These are phyloP conservation scores for Wilcoxina mikolae DNA, from an alignment of 495 filamentous ascomycete species.

Conservation along the genomic window DNA sequence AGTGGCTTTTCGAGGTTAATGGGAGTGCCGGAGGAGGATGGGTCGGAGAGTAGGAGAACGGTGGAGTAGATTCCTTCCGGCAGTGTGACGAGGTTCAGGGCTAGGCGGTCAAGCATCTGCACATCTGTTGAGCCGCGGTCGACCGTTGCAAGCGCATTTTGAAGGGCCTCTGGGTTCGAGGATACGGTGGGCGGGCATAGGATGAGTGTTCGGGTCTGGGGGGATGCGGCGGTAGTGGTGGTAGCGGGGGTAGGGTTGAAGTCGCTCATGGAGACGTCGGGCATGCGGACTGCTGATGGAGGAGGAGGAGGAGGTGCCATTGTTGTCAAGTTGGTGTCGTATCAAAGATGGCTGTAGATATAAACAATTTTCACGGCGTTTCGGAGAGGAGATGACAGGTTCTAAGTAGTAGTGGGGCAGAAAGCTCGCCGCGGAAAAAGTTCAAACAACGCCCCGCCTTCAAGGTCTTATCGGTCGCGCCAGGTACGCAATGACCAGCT, in stretches of 20 bases:
- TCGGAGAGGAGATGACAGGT: too few relatives aligned
- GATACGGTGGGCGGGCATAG: slow-evolving; percentile 62
- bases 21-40: slow-evolving; percentile 43
- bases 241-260: slow-evolving; percentile 29
- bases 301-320: slow-evolving; percentile 32
- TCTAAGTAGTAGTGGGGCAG: too few relatives aligned
- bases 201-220: slow-evolving; percentile 43
- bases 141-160: slow-evolving; percentile 44
- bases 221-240: slow-evolving; percentile 21
- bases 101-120: slow-evolving; percentile 94
- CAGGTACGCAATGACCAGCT: too few relatives aligned
- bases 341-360: too few relatives aligned
- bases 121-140: slow-evolving; percentile 66
- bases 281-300: too few relatives aligned
- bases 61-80: slow-evolving; percentile 66
- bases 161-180: slow-evolving; percentile 47
- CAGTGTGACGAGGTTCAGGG: slow-evolving; percentile 64
- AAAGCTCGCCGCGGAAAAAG: neutral
- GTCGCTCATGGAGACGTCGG: slow-evolving; percentile 32
- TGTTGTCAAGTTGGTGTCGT: neutral
- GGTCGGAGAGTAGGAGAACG: slow-evolving; percentile 67
- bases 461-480: too few relatives aligned
- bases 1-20: slow-evolving; percentile 47
- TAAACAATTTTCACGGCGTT: too few relatives aligned
- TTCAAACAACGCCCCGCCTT: too few relatives aligned